Percentiles rank a stretch among this genome's conserved stretches.
Evolutionary conservation across 2,329 filamentous ascomycete genomes (phyloP).

Genomic region (Alternaria solani): DNA sequence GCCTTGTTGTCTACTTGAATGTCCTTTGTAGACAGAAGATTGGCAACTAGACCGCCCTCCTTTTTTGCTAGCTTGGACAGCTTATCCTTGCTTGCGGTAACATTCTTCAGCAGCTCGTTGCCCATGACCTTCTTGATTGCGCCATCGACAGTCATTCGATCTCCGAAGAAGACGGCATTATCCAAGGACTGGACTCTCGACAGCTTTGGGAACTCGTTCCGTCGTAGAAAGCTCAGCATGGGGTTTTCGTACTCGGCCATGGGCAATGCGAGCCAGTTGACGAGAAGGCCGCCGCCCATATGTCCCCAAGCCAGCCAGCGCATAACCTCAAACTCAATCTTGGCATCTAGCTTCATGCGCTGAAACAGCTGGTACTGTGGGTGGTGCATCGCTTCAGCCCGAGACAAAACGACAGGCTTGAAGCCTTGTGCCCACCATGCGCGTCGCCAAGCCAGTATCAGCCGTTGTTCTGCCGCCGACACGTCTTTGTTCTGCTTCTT

Average conservation of each 20-base stretch:
- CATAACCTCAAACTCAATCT: conserved; percentile 68
- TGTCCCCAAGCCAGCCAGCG: conserved; percentile 92
- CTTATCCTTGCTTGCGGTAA: conserved; percentile 66
- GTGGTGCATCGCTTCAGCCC: conserved; percentile 82
- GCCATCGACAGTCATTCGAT: conserved; percentile 60
- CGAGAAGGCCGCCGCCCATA: conserved; percentile 84
- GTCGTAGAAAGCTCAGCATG: conserved; percentile 75
- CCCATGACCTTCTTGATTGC: conserved; percentile 54
- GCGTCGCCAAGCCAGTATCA: conserved; percentile 86
- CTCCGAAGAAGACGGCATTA: conserved; percentile 76
- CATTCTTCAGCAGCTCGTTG: conserved; percentile 62
- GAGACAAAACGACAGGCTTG: conserved; percentile 79
- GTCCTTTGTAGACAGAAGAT: conserved; percentile 60
- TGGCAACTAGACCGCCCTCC: conserved; percentile 68
- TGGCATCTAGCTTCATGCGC: conserved; percentile 46
- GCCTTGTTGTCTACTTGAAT: conserved; percentile 72
- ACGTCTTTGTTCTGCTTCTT: conserved; percentile 68
- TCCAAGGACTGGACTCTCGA: conserved; percentile 78
- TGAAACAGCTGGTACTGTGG: conserved; percentile 78
- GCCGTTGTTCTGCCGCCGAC: conserved; percentile 75
- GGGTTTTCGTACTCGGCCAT: conserved; percentile 80
- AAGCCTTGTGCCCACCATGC: conserved; percentile 98
- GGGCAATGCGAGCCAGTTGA: conserved; percentile 81
- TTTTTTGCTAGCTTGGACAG: conserved; percentile 63
- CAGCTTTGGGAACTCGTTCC: conserved; percentile 75